Evolutionary conservation across 1,284 basidiomycete genomes (phyloP).

Genomic region (Sparassis latifolia): DNA sequence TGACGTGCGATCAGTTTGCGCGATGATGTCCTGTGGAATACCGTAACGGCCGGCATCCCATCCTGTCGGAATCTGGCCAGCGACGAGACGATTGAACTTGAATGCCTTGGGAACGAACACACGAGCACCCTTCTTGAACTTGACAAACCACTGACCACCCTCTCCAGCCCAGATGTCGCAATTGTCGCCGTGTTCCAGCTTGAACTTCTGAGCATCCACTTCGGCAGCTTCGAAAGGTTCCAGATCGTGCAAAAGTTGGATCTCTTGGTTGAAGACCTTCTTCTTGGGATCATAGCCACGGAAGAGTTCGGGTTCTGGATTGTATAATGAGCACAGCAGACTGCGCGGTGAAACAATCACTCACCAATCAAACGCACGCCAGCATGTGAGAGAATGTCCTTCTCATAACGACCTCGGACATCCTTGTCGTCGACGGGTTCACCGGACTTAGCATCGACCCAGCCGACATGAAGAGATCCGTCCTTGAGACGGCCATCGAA

Average conservation of each 20-base stretch:
- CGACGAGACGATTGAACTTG: constrained; percentile 91
- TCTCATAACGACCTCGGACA: constrained; percentile 89
- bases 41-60: constrained; percentile 96
- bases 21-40: constrained; percentile 95
- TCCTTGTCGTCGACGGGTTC: constrained; percentile 99
- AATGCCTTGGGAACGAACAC: constrained; percentile 93
- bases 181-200: constrained; percentile 93
- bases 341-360: constrained; percentile 15
- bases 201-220: constrained; percentile 92
- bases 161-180: constrained; percentile 91
- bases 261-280: constrained; percentile 95
- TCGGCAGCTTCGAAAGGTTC: constrained; percentile 93
- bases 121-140: constrained; percentile 97
- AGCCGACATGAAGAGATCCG: constrained; percentile 90
- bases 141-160: constrained; percentile 92
- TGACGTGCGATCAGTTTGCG: constrained; percentile 91
- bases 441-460: constrained; percentile 92
- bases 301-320: constrained; percentile 91
- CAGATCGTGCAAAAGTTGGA: constrained; percentile 94
- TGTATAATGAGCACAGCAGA: constrained; percentile 11
- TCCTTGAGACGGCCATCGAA: constrained; percentile 95
- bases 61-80: constrained; percentile 94
- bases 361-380: constrained; percentile 92
- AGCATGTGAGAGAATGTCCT: constrained; percentile 88
- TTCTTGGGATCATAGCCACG: constrained; percentile 95